These are phyloP conservation scores for Orbilia oligospora DNA, from an alignment of 2,329 filamentous ascomycete species.

Conservation along the genomic window DNA sequence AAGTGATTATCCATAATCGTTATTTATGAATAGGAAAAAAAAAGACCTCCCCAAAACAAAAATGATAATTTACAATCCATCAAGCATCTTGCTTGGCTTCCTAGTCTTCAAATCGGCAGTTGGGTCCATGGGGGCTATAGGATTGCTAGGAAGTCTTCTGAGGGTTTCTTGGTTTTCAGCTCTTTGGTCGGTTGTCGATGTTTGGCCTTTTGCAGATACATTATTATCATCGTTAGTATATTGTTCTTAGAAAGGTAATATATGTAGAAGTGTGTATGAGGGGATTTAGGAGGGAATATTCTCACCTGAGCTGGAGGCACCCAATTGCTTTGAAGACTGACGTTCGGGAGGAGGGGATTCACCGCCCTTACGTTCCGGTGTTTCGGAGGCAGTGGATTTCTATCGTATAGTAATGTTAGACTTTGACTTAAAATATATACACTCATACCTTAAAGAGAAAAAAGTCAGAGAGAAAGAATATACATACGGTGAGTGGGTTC, in stretches of 20 bases:
- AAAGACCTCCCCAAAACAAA: neutral
- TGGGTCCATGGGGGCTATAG: slow-evolving; percentile 46
- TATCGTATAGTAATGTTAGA: neutral
- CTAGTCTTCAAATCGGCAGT: slow-evolving; percentile 49
- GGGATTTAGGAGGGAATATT: neutral
- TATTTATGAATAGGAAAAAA: neutral
- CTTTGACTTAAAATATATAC: neutral
- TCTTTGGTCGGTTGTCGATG: slow-evolving; percentile 30
- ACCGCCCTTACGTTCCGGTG: slow-evolving; percentile 2
- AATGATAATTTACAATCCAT: slow-evolving; percentile 43
- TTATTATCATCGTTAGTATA: too few relatives aligned
- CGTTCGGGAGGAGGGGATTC: slow-evolving; percentile 48
- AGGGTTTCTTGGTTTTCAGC: slow-evolving; percentile 40
- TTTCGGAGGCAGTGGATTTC: neutral
- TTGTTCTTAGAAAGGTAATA: too few relatives aligned
- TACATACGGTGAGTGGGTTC: slow-evolving; percentile 52
- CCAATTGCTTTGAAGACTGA: slow-evolving; percentile 49
- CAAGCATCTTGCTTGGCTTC: slow-evolving; percentile 39
- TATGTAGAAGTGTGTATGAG: neutral
- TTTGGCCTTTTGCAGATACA: slow-evolving; percentile 26
- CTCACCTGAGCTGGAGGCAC: slow-evolving; percentile 35
- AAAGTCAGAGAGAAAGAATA: neutral
- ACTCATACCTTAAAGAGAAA: neutral
- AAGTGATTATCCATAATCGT: neutral
- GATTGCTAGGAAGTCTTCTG: slow-evolving; percentile 36